Evolutionary conservation across 306 rosid species (phyloP).

Genomic region (Lupinus albus): DNA sequence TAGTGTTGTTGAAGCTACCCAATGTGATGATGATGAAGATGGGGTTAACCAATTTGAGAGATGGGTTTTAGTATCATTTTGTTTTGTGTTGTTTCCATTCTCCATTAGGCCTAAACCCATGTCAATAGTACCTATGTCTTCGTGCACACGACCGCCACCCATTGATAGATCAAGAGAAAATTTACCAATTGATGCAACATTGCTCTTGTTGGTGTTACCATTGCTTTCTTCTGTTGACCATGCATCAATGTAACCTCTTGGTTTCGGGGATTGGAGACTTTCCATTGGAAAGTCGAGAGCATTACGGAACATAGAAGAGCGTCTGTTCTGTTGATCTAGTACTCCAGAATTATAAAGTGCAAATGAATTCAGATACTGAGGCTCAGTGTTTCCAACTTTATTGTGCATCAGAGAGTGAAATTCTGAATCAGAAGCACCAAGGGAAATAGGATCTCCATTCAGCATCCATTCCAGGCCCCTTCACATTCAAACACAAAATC

Average conservation of each 20-base stretch:
- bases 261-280: constrained; percentile 42
- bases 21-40: constrained; percentile 27
- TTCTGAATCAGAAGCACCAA: constrained; percentile 49
- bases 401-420: constrained; percentile 61
- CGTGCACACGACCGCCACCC: constrained; percentile 54
- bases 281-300: constrained; percentile 49
- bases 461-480: constrained; percentile 73
- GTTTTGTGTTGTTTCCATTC: constrained; percentile 40
- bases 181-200: constrained; percentile 47
- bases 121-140: constrained; percentile 47
- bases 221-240: constrained; percentile 55
- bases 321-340: constrained; percentile 44
- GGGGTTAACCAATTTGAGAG: constrained; percentile 58
- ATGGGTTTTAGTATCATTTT: constrained; percentile 33
- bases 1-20: constrained; percentile 53
- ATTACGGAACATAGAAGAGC: constrained; percentile 43
- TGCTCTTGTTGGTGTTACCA: constrained; percentile 36
- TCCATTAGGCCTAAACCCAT: constrained; percentile 55
- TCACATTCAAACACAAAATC: constrained; percentile 34
- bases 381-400: constrained; percentile 48
- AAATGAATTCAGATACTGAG: constrained; percentile 55
- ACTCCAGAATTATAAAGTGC: constrained; percentile 40
- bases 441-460: constrained; percentile 54
- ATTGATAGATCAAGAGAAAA: constrained; percentile 66
- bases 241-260: constrained; percentile 71